Base-by-base conservation (phyloP, 1,284 basidiomycete species). In the Rhodotorula glutinis region DNA sequence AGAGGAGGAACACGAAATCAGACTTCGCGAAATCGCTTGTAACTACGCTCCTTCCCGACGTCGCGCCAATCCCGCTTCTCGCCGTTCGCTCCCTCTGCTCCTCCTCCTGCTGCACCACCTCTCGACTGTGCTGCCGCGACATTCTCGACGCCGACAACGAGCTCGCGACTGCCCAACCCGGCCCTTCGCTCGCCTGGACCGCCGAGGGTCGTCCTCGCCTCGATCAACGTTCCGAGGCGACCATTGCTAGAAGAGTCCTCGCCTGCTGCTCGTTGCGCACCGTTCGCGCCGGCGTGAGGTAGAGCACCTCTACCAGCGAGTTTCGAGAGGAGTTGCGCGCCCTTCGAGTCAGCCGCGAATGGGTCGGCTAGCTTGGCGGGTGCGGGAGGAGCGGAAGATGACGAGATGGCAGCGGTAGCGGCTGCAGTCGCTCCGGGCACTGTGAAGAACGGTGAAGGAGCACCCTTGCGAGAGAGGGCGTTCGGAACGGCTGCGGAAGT, bases 261-360 rank as follows among this genome's bases (percentile, higher is more conserved):
- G 33, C 44, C 19, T 23, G 10, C 8, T 1, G 41, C 57, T 41
- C 21, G 2, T 17, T 38, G 38, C 17, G 8, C 23, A 1, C 52
- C 19, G 4, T n/a, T 29, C 3, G 19, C 5, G 19, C 33, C 0
- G 2, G 14, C 7, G 2, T 14, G 8, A 4, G 47, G 13, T 7
- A 14, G 14, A 1, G n/a, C 14, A 2, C 21, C 17, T 4, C 57
- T 2, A 11, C 58, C 38, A 4, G 54, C 44, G 23, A 72, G 53
- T 40, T 70, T 72, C 2, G 67, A 60, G 4, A 72, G 59, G 13
- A 72, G 25, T 21, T 57, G 16, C 4, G 71, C 71, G 16, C 71
- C 71, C 21, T 53, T 49, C 23, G 65, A 67, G 21, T 65, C 69
- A 4, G 14, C 17, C 19, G 33, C 57, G 58, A 72, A 72, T 4